Evolutionary conservation across 192 early-diverging fungal species (phyloP), one percentile per base, ranked within the genome.

Genomic region (Entomortierella chlamydospora): DNA sequence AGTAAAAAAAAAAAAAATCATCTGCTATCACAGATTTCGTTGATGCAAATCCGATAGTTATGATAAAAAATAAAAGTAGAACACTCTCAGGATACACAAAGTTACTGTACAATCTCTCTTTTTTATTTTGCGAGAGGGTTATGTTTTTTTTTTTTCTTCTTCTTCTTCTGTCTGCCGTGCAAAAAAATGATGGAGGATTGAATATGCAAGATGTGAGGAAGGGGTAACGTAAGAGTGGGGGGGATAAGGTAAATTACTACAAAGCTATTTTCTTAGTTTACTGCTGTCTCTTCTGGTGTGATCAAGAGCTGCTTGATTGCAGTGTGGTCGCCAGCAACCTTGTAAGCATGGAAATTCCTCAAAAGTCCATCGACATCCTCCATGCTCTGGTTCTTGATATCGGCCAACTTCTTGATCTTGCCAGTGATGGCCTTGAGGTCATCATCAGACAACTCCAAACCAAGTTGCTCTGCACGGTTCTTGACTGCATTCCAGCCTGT

Each of bases 401-500:
- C 97, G 23, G 96, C 96, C 29, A 97, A 84, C 68, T 89, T 84
- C 91, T 99, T 99, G 88, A 99, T 98, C 83, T 97, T 93, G 72
- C 86, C 86, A 4, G 97, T 99, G 55, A 98, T 90, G 39, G 83
- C 86, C 91, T 99, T 99, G 83, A 95, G 88, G 62, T 97, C 91
- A 18, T 91, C 91, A 80, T 99, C 97, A 66, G 89, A 93, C 57
- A 98, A 80, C 13, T 77, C 83, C 55, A 99, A 83, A 20, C 90
- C 91, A 18, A 99, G 85, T 83, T 98, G 96, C 73, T 98, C 93
- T 18, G 95, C 95, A 72, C 97, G 94, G 85, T 96, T 96, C 93
- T 98, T 98, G 87, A 99, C 97, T 43, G 97, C 96, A 84, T 99
- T 98, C 96, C 97, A 99, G 20, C 97, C 96, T 2, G 97, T 99